A percentile compares a stretch with the other conserved stretches of the same genome.
phyloP scores from a whole-genome alignment of 1,284 basidiomycete species.

The Malassezia arunalokei region DNA sequence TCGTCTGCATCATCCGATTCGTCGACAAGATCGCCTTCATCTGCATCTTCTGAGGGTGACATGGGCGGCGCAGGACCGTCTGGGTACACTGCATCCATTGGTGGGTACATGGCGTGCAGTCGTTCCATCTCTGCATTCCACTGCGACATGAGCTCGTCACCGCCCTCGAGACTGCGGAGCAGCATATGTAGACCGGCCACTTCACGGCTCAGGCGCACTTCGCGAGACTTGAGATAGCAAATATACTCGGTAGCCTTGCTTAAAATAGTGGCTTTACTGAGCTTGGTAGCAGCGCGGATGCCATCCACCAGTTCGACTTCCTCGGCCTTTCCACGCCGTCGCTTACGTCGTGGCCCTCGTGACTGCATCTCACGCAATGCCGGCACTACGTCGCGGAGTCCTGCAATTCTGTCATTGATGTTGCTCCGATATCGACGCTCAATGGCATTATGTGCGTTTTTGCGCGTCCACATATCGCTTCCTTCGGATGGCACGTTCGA shows the following conservation, averaged over 20 bases:
- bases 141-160: conserved; percentile 38
- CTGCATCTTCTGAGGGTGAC: conserved; percentile 24
- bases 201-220: conserved; percentile 31
- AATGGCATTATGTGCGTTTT: conserved; percentile 43
- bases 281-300: conserved; percentile 42
- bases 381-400: conserved; percentile 62
- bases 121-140: conserved; percentile 39
- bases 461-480: conserved; percentile 17
- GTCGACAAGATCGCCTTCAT: conserved; percentile 11
- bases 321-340: conserved; percentile 24
- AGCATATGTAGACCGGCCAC: conserved; percentile 34
- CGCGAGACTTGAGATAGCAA: conserved; percentile 38
- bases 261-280: conserved; percentile 44
- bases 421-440: conserved; percentile 44
- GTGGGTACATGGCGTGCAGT: conserved; percentile 7
- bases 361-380: conserved; percentile 52
- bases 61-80: conserved; percentile 9
- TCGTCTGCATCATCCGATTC: conserved; percentile 24
- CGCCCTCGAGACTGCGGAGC: conserved; percentile 35
- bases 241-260: conserved; percentile 45
- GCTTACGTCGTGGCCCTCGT: conserved; percentile 23
- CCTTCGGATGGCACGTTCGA: not conserved
- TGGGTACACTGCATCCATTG: not conserved
- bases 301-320: conserved; percentile 40
- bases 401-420: conserved; percentile 43